A percentile compares a stretch with the other conserved stretches of the same genome.
phyloP scores from a whole-genome alignment of 257 asterid species.

The Solanum chiquidenum region DNA sequence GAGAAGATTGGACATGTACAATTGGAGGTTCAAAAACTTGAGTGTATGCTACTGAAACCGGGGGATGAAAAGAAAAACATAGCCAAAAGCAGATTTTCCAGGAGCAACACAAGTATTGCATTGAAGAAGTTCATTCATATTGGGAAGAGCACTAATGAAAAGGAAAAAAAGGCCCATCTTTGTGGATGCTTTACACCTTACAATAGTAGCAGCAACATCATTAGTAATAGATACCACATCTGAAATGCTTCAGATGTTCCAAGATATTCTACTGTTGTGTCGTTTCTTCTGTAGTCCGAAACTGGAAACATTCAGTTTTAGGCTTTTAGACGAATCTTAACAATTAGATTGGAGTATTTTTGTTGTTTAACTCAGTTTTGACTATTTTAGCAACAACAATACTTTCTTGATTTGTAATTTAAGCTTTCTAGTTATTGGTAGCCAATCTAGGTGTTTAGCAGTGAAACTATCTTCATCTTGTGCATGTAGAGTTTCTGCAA shows the following conservation, averaged over 20 bases:
- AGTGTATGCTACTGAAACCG: slow-evolving; percentile 40
- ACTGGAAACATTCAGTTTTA: background rate
- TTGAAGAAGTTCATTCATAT: slow-evolving; percentile 64
- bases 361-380: background rate
- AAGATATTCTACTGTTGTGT: background rate
- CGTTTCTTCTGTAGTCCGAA: background rate
- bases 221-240: background rate
- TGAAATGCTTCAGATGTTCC: background rate
- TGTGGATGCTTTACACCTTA: slow-evolving; percentile 72
- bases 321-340: background rate
- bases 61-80: slow-evolving; percentile 62
- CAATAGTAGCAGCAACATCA: slow-evolving; percentile 22
- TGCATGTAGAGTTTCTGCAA: background rate
- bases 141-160: slow-evolving; percentile 49
- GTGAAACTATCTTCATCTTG: background rate
- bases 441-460: background rate
- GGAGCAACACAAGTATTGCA: slow-evolving; percentile 18
- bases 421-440: background rate
- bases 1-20: slow-evolving; percentile 54
- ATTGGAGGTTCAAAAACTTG: slow-evolving; percentile 64
- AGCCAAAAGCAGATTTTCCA: slow-evolving; percentile 35
- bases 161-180: slow-evolving; percentile 43
- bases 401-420: background rate
- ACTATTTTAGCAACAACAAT: background rate
- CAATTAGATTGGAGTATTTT: background rate